Evolutionary conservation across 1,139 yeast genomes (phyloP).

Genomic region (Nakaseomyces sp.): DNA sequence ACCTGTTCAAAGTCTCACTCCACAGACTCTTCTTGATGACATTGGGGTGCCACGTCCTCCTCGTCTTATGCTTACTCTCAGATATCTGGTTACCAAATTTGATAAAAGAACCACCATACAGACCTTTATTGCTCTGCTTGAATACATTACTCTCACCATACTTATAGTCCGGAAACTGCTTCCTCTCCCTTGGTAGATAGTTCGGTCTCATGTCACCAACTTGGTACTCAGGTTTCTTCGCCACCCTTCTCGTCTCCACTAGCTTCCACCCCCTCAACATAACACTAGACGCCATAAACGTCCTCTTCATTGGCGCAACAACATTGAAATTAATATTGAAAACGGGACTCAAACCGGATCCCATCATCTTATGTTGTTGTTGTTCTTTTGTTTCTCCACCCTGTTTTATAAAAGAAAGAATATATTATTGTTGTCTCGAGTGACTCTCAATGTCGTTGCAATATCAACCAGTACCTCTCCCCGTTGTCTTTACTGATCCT

Average conservation of each 20-base stretch:
- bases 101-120: constrained; percentile 82
- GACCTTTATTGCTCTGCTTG: constrained; percentile 79
- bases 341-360: neutral
- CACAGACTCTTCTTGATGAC: constrained; percentile 65
- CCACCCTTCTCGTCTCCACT: constrained; percentile 36
- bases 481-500: too few relatives aligned
- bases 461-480: too few relatives aligned
- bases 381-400: neutral
- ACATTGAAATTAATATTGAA: constrained; percentile 2
- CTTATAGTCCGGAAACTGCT: constrained; percentile 65
- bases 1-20: constrained; percentile 66
- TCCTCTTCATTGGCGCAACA: neutral
- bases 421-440: too few relatives aligned
- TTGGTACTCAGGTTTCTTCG: constrained; percentile 33
- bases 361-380: neutral
- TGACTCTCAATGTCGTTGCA: too few relatives aligned
- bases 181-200: constrained; percentile 41
- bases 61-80: constrained; percentile 65
- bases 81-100: constrained; percentile 71
- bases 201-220: constrained; percentile 41
- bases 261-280: constrained; percentile 32
- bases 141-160: constrained; percentile 70
- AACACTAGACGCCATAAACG: constrained; percentile 12
- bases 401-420: neutral
- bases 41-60: constrained; percentile 77